phyloP scores from a whole-genome alignment of 2,329 filamentous ascomycete genomes.

The Alternaria conjuncta region DNA sequence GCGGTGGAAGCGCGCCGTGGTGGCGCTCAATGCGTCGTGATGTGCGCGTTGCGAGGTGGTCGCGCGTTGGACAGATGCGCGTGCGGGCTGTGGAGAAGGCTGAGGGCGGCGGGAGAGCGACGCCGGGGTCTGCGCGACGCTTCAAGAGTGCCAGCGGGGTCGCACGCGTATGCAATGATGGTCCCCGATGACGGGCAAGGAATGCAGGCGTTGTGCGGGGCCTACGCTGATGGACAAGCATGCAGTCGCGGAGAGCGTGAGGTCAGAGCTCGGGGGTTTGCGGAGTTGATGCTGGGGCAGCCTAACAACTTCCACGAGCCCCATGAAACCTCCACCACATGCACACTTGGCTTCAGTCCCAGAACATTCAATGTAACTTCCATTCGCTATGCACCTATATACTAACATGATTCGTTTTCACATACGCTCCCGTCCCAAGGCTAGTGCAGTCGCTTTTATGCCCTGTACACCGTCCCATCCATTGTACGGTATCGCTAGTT shows the following conservation, averaged over 20 bases:
- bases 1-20: slow-evolving; percentile 12
- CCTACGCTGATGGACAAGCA: slow-evolving; percentile 29
- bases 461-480: not conserved
- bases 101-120: slow-evolving; percentile 4
- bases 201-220: slow-evolving; percentile 21
- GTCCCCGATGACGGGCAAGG: slow-evolving; percentile 15
- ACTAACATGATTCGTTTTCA: not conserved
- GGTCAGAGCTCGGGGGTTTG: slow-evolving; percentile 34
- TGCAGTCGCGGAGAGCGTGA: slow-evolving; percentile 23
- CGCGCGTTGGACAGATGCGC: slow-evolving; percentile 12
- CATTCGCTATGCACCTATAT: slow-evolving; percentile 12
- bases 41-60: slow-evolving; percentile 10
- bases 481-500: not conserved
- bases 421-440: not conserved
- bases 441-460: slow-evolving; percentile 9
- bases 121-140: slow-evolving; percentile 6
- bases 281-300: slow-evolving; percentile 19
- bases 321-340: not conserved
- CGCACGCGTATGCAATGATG: slow-evolving; percentile 20
- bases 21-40: slow-evolving; percentile 18
- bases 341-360: not conserved
- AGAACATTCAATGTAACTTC: not conserved
- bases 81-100: slow-evolving; percentile 12
- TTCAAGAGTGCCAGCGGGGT: slow-evolving; percentile 6
- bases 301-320: not conserved